Percentiles rank a stretch among this genome's conserved stretches.
phyloP scores from a whole-genome alignment of 1,139 yeast species.

The Saccharomyces uvarum region DNA sequence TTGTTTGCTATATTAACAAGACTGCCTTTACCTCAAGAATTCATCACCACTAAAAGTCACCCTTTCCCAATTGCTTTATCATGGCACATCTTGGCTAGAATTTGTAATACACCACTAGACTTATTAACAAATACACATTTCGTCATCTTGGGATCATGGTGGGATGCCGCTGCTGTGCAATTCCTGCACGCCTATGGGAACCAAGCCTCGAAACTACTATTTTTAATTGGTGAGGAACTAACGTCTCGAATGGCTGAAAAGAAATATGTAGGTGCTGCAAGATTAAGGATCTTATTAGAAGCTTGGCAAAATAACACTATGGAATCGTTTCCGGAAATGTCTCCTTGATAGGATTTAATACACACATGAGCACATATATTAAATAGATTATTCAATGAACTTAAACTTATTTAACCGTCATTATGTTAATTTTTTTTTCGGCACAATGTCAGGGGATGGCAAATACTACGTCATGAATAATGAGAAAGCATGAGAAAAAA shows the following conservation, averaged over 20 bases:
- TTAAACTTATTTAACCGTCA: background rate
- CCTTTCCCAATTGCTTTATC: slow-evolving; percentile 46
- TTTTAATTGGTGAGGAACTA: slow-evolving; percentile 42
- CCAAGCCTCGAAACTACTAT: slow-evolving; percentile 62
- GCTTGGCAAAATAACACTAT: slow-evolving; percentile 55
- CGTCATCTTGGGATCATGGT: slow-evolving; percentile 72
- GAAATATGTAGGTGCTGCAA: slow-evolving; percentile 67
- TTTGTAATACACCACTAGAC: slow-evolving; percentile 47
- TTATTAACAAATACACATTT: slow-evolving; percentile 62
- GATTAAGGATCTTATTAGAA: slow-evolving; percentile 67
- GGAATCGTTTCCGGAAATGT: slow-evolving; percentile 48
- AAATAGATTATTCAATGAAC: background rate
- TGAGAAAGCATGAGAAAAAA: background rate
- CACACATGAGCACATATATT: background rate
- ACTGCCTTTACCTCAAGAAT: slow-evolving; percentile 24
- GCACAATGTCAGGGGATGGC: background rate
- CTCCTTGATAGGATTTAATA: slow-evolving; percentile 22
- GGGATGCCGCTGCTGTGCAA: slow-evolving; percentile 72
- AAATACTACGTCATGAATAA: background rate
- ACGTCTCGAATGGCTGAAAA: slow-evolving; percentile 42
- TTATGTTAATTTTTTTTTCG: background rate
- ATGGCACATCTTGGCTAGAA: slow-evolving; percentile 71
- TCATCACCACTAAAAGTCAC: slow-evolving; percentile 34
- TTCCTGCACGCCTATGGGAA: slow-evolving; percentile 52
- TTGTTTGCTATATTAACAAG: slow-evolving; percentile 71